Conservation (phyloP, 2,329 filamentous ascomycete genomes). For the Aspergillus flavus region DNA sequence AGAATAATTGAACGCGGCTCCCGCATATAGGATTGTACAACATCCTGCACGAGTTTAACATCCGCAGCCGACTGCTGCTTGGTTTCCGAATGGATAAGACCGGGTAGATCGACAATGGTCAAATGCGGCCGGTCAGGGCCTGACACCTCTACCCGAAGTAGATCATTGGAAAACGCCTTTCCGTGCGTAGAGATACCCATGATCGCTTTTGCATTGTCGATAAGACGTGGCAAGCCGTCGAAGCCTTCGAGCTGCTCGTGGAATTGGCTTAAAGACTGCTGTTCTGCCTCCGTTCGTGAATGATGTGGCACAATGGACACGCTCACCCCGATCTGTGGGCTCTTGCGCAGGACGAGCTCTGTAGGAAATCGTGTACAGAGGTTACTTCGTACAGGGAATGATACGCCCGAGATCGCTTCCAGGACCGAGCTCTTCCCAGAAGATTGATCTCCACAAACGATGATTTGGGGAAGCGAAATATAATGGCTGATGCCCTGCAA, state of each 20-base stretch:
- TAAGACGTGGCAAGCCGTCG: slow-evolving; percentile 20
- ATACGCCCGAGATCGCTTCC: slow-evolving; percentile 64
- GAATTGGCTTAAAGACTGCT: slow-evolving; percentile 16
- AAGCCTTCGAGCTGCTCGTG: slow-evolving; percentile 22
- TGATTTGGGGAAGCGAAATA: slow-evolving; percentile 61
- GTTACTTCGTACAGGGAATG: slow-evolving; percentile 62
- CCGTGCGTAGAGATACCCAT: slow-evolving; percentile 29
- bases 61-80: slow-evolving; percentile 58
- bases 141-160: slow-evolving; percentile 61
- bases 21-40: slow-evolving; percentile 48
- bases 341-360: slow-evolving; percentile 57
- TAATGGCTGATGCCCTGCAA: slow-evolving; percentile 54
- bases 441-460: slow-evolving; percentile 67
- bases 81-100: slow-evolving; percentile 59
- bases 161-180: slow-evolving; percentile 49
- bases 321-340: slow-evolving; percentile 15
- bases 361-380: slow-evolving; percentile 66
- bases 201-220: slow-evolving; percentile 27
- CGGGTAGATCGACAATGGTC: slow-evolving; percentile 65
- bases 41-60: slow-evolving; percentile 55
- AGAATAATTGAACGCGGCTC: slow-evolving; percentile 50
- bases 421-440: slow-evolving; percentile 64
- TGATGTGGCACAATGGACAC: slow-evolving; percentile 44
- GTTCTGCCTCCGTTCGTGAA: slow-evolving; percentile 24
- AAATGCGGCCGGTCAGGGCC: slow-evolving; percentile 62